Percentiles rank a stretch among this genome's conserved stretches.
Conservation (phyloP, 2,329 filamentous ascomycete species). For the Laburnicola sp. region DNA sequence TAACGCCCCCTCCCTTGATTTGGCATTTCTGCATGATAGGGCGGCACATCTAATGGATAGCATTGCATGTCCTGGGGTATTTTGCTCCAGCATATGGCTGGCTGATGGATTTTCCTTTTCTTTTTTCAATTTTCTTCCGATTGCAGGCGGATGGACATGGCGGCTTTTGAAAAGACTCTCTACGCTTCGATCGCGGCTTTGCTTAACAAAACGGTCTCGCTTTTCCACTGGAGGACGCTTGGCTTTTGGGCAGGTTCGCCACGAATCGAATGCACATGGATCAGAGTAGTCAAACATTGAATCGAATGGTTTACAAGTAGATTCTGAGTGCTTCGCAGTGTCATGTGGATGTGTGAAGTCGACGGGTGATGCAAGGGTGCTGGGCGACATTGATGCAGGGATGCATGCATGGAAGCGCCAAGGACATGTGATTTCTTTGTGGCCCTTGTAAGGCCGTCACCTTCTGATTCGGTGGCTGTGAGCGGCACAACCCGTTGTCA, state of each 20-base stretch:
- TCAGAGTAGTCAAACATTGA: background rate
- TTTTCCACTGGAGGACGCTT: background rate
- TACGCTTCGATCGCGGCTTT: constrained; percentile 1
- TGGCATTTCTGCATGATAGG: background rate
- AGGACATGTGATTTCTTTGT: background rate
- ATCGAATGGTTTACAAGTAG: too few relatives aligned
- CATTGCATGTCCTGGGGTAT: background rate
- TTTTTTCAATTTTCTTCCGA: background rate
- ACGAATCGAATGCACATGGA: constrained; percentile 1
- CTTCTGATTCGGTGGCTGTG: constrained; percentile 9
- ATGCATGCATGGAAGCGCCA: too few relatives aligned
- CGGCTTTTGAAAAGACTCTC: constrained; percentile 1
- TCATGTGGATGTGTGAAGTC: too few relatives aligned
- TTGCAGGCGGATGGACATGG: constrained; percentile 1
- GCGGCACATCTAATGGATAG: background rate
- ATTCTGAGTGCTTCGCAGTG: too few relatives aligned
- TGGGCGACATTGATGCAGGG: too few relatives aligned
- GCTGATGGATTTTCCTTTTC: background rate
- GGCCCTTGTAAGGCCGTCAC: constrained; percentile 9
- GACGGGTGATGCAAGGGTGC: too few relatives aligned
- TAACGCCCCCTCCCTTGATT: background rate
- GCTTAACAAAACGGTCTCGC: background rate
- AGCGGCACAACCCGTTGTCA: background rate
- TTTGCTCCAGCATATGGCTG: background rate
- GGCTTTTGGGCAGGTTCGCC: constrained; percentile 1